Conservation (phyloP, 1,284 basidiomycete species). For the Cerrena zonata region DNA sequence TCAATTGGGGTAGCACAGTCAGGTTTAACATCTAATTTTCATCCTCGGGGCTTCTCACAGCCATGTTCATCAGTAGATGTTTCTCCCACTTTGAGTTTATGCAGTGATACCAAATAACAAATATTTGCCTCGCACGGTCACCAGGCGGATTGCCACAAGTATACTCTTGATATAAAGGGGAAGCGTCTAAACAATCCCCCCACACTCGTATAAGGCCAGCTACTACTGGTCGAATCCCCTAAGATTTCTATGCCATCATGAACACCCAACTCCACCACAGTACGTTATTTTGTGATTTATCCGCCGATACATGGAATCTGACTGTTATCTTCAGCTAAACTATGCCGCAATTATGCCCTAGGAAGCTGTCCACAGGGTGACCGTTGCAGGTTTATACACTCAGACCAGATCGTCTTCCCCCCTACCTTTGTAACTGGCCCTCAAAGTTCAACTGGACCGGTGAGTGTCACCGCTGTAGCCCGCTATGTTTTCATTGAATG, state of each 20-base stretch:
- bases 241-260: constrained; percentile 2
- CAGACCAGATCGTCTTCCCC: constrained; percentile 11
- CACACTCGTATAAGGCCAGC: background rate
- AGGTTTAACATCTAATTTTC: too few species aligned
- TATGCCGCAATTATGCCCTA: constrained; percentile 28
- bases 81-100: too few species aligned
- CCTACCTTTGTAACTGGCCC: constrained; percentile 4
- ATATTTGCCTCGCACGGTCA: too few species aligned
- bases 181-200: too few species aligned
- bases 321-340: constrained; percentile 18
- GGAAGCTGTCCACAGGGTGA: constrained; percentile 29
- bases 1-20: too few species aligned
- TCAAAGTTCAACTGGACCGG: background rate
- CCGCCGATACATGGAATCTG: background rate
- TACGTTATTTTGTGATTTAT: constrained; percentile 12
- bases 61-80: too few species aligned
- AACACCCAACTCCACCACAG: constrained; percentile 12
- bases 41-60: too few species aligned
- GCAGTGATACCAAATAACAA: too few species aligned
- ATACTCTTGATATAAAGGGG: too few species aligned
- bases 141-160: too few species aligned
- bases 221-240: background rate
- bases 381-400: constrained; percentile 27
- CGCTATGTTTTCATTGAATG: background rate
- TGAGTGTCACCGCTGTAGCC: background rate